These are phyloP conservation scores for Neurospora discreta DNA, from an alignment of 495 filamentous ascomycete species.

Conservation along the genomic window DNA sequence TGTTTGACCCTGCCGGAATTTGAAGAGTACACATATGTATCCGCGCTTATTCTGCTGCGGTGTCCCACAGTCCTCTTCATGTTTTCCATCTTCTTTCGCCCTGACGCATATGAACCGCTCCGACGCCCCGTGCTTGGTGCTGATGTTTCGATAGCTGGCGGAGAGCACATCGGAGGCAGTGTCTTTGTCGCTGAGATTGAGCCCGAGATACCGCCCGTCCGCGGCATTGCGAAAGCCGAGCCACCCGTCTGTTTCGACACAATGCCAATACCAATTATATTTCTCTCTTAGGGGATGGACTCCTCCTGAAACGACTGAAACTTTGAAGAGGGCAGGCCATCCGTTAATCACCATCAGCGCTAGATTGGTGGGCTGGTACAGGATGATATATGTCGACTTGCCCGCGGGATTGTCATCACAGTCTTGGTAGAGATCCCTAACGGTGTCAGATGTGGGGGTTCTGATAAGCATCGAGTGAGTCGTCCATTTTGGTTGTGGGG, in stretches of 20 bases:
- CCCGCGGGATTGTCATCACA: not conserved
- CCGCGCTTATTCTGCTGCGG: not conserved
- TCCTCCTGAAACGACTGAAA: fast-evolving
- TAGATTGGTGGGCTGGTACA: not conserved
- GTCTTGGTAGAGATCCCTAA: not conserved
- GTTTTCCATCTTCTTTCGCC: not conserved
- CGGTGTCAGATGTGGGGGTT: not conserved
- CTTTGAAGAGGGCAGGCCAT: not conserved
- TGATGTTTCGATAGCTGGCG: not conserved
- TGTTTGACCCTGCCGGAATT: too few relatives aligned
- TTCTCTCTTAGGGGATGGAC: not conserved
- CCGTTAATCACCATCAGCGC: not conserved
- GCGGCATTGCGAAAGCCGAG: not conserved
- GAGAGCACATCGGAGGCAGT: too few relatives aligned
- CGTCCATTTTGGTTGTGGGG: not conserved
- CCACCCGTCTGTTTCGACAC: not conserved
- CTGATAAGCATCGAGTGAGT: not conserved
- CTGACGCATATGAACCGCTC: not conserved
- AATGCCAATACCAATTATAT: not conserved
- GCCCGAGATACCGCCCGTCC: not conserved
- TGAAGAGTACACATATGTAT: not conserved
- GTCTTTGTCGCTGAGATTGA: not conserved
- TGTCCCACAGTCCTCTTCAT: not conserved
- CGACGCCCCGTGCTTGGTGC: not conserved
- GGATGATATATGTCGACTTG: not conserved